Conservation (phyloP, 306 rosid species). For the Gastrolobium bilobum region DNA sequence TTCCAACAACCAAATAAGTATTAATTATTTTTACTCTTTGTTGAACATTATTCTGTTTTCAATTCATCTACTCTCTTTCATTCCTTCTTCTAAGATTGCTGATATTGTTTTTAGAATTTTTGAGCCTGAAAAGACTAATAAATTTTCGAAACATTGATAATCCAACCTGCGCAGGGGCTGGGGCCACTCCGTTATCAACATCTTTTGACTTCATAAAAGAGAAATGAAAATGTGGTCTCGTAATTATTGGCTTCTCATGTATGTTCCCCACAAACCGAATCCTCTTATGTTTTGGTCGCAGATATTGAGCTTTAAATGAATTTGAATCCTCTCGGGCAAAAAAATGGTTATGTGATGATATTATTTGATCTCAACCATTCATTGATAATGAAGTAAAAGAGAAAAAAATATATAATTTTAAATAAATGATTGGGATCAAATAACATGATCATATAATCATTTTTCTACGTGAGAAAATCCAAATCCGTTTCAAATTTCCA, state of each 20-base stretch:
- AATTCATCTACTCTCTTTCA: not conserved
- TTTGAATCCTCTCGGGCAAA: no score
- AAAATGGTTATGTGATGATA: no score
- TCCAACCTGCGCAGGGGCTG: not conserved
- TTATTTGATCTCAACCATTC: no score
- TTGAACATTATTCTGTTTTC: not conserved
- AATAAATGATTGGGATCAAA: no score
- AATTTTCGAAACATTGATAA: not conserved
- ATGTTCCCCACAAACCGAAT: constrained; percentile 28
- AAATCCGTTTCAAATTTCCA: no score
- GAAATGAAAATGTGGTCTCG: not conserved
- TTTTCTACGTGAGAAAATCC: no score
- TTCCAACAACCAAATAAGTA: not conserved
- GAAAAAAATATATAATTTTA: no score
- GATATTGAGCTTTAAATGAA: constrained; percentile 13
- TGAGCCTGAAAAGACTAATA: not conserved
- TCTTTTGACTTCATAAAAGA: not conserved
- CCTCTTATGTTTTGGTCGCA: constrained; percentile 11
- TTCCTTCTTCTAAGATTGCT: not conserved
- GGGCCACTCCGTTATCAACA: not conserved
- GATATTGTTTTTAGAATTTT: not conserved
- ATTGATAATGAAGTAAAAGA: no score
- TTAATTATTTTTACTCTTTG: no score
- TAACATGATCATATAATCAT: no score
- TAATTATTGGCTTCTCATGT: not conserved